Base-by-base conservation (phyloP, 1,284 basidiomycete genomes). In the Pterulicium gracile region DNA sequence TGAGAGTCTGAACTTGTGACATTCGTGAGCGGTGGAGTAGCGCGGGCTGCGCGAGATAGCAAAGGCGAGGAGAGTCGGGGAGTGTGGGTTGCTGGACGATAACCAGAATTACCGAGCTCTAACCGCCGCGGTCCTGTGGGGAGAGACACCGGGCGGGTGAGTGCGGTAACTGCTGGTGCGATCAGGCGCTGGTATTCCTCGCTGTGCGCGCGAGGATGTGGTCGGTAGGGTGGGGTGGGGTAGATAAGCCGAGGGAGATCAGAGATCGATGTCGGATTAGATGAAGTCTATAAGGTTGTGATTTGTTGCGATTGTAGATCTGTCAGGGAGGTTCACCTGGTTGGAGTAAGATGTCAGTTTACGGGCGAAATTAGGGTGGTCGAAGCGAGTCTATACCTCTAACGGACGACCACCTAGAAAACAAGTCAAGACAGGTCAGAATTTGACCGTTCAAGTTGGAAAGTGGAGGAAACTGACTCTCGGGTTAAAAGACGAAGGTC, bases 401-500 rank as follows among this genome's bases (percentile, higher is more conserved):
- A 58, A 87, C 76, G 51, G 78, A 81, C 62, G 79, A 79, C 83
- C 82, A 86, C 84, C 84, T 88, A 54, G 20, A n/a, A 47, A 24
- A 50, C 19, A 52, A 48, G 50, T 50, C 49, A 42, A 51, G 47
- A 22, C 52, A 45, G 51, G 39, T 51, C 46, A 53, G 50, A 49
- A 52, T 49, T 44, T 53, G 49, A 52, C 51, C 34, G 47, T 50
- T 51, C 43, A 43, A 53, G 57, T 48, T 42, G 42, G 42, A 39
- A 46, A 47, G 48, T 52, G 49, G 54, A 53, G 53, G 51, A 51
- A 14, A 70, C 83, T 56, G 53, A 86, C 84, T 78, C 77, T 63
- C 80, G 77, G 78, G 80, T 81, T 81, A 86, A 67, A 61, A 85
- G 72, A 72, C 83, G 83, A 64, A 88, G 78, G 70, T 87, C 83